A percentile compares a stretch with the other conserved stretches of the same genome.
Evolutionary conservation across 768 basidiomycete genomes (phyloP).

Genomic region (Panaeolus cyanescens): DNA sequence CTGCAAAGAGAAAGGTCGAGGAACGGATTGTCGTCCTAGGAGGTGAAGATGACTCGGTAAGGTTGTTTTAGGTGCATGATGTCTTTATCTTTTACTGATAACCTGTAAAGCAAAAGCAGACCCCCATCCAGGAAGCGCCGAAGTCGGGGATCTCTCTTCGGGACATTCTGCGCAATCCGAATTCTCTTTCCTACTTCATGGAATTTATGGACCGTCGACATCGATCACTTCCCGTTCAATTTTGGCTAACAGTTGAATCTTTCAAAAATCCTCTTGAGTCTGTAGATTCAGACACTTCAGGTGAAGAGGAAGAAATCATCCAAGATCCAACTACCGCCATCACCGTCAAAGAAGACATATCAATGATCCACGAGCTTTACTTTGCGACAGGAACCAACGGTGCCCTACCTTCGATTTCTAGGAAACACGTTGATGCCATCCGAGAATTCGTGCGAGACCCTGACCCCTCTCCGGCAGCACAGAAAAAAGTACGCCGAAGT

Average conservation of each 20-base stretch:
- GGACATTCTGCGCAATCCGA: conserved; percentile 85
- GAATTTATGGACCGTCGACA: conserved; percentile 96
- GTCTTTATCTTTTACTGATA: neutral
- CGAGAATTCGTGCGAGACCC: conserved; percentile 62
- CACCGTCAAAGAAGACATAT: conserved; percentile 83
- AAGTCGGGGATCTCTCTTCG: conserved; percentile 63
- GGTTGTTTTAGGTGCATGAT: neutral
- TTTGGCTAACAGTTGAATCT: conserved; percentile 96
- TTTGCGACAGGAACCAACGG: conserved; percentile 66
- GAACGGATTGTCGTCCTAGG: conserved; percentile 82
- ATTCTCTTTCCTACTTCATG: conserved; percentile 93
- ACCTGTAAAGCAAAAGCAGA: conserved; percentile 32
- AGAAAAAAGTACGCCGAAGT: conserved; percentile 67
- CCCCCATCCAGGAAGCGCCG: conserved; percentile 42
- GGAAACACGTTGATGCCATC: conserved; percentile 71
- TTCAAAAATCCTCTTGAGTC: conserved; percentile 96
- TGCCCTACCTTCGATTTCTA: conserved; percentile 62
- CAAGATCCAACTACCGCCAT: conserved; percentile 56
- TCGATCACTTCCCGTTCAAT: conserved; percentile 86
- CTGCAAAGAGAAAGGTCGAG: conserved; percentile 87
- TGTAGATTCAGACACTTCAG: conserved; percentile 71
- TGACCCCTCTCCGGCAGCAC: conserved; percentile 39
- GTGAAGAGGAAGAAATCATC: conserved; percentile 54
- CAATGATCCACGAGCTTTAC: conserved; percentile 87
- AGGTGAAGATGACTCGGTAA: conserved; percentile 67